Conservation (phyloP, 2,329 filamentous ascomycete species). For the Alternaria triticina region DNA sequence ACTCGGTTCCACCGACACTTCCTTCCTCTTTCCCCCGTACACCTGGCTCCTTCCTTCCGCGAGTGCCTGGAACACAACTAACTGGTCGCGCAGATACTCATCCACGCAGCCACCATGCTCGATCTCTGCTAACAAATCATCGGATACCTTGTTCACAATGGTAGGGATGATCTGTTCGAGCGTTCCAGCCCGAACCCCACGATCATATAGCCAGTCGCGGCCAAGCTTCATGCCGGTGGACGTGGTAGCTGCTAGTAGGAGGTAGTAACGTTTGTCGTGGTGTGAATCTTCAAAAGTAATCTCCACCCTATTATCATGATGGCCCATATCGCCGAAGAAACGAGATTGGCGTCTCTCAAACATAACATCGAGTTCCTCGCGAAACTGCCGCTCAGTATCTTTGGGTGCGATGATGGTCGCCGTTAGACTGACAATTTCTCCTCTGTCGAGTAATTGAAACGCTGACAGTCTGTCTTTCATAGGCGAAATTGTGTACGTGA, state of each 20-base stretch:
- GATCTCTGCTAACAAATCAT: constrained; percentile 55
- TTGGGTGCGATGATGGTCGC: constrained; percentile 50
- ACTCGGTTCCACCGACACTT: constrained; percentile 41
- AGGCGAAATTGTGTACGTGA: constrained; percentile 57
- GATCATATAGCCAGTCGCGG: constrained; percentile 58
- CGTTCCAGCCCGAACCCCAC: constrained; percentile 26
- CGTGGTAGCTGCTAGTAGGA: constrained; percentile 63
- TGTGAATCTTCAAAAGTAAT: constrained; percentile 51
- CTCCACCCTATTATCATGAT: constrained; percentile 7
- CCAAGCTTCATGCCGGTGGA: constrained; percentile 57
- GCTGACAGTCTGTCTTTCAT: constrained; percentile 41
- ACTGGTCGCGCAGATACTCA: constrained; percentile 62
- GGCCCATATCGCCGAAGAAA: constrained; percentile 11
- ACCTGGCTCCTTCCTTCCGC: constrained; percentile 52
- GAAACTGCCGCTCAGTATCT: constrained; percentile 37
- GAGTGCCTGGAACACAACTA: constrained; percentile 66
- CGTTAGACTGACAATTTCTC: constrained; percentile 33
- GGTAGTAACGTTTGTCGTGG: constrained; percentile 56
- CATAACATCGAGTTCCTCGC: constrained; percentile 32
- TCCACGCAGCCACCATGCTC: constrained; percentile 59
- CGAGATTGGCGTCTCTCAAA: constrained; percentile 22
- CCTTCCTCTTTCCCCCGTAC: constrained; percentile 32
- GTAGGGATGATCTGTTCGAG: constrained; percentile 34
- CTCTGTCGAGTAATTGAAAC: constrained; percentile 45
- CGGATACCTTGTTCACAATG: constrained; percentile 54